Base-by-base conservation (phyloP, 2,329 filamentous ascomycete species). In the Thermothelomyces thermophilus region DNA sequence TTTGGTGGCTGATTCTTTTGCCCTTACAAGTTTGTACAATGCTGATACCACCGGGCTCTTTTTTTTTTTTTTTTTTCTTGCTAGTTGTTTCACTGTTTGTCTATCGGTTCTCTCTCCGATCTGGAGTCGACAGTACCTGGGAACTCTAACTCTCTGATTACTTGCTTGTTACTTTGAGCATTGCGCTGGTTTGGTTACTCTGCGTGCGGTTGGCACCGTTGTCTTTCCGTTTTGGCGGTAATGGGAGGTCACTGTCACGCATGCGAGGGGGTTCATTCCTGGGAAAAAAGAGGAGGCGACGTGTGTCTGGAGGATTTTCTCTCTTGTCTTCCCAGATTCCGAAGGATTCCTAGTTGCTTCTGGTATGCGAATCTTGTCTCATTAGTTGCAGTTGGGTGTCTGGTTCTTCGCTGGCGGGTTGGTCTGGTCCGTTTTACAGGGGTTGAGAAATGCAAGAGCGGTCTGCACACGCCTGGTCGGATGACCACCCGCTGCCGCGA, bases 371-470 rank as follows among this genome's bases (percentile, higher is more conserved):
- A 22, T 33, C 33, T 37, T 36, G 42, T 28, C 42, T 45, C 22
- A 24, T 28, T 30, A 22, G n/a, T 6, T 13, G 20, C 31, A 10
- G 13, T 24, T 14, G 16, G 13, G 24, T 26, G 43, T 36, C 33
- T 33, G 44, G 35, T 41, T 36, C 41, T 52, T 45, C 10, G 31
- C 39, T 42, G 33, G 48, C 42, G 42, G 22, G 36, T 17, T 41
- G 35, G 36, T 17, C 35, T 34, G 42, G 16, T 36, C n/a, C 22
- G 34, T 9, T 39, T n/a, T 6, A n/a, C 20, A 14, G 20, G 16
- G 10, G 3, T 17, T 3, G 16, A 17, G 28, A 14, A 31, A 14
- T 17, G 3, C 22, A 44, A 42, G 8, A 35, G 44, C 49, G 49
- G 49, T 51, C 50, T 48, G 45, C 28, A 4, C 17, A 5, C 5